Evolutionary conservation across 345 rosid species (phyloP), one percentile per base, ranked within the genome.

Genomic region (Eucalyptus regnans): DNA sequence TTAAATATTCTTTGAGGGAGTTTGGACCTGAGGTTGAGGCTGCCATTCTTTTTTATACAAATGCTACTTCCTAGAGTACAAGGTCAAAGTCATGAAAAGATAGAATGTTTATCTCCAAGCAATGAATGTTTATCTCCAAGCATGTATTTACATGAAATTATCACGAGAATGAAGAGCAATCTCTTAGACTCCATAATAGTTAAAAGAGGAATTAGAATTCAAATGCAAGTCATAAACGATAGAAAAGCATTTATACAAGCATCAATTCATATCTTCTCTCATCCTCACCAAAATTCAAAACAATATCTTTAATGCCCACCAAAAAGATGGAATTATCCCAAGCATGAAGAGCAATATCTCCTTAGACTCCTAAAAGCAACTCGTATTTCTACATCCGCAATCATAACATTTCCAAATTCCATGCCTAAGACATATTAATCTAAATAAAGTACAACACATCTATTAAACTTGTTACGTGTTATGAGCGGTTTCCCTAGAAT

Each of bases 1-100:
- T 97, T 90, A 98, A 91, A 90, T 97, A 97, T 31, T 98, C 99
- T 90, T 96, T 95, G 56, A 97, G 86, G 5, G 97, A 95, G 18
- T 87, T 92, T 4, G 91, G 49, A 31, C 93, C 93, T 3, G 93
- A 51, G 88, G 92, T 86, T 81, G 92, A 22, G 89, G 92, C 92
- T 33, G 91, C 93, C 94, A 92, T 94, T 86, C 29, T 22, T 49
- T 84, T 87, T 80, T 37, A 16, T 86, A 29, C 7, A 27, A 13
- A 62, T 46, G 52, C 79, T 17, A 87, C 89, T 86, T 48, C 91
- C 90, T 89, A 60, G 27, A 31, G 50, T 49, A 86, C 43, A 79
- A 12, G 54, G 3, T 44, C 12, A 50, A 88, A 71, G 52, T 54
- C 81, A 87, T 20, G 29, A 37, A 76, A 76, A 76, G 8, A 76